Evolutionary conservation across 768 basidiomycete species (phyloP), one percentile per base, ranked within the genome.

Genomic region (Rhodotorula babjevae): DNA sequence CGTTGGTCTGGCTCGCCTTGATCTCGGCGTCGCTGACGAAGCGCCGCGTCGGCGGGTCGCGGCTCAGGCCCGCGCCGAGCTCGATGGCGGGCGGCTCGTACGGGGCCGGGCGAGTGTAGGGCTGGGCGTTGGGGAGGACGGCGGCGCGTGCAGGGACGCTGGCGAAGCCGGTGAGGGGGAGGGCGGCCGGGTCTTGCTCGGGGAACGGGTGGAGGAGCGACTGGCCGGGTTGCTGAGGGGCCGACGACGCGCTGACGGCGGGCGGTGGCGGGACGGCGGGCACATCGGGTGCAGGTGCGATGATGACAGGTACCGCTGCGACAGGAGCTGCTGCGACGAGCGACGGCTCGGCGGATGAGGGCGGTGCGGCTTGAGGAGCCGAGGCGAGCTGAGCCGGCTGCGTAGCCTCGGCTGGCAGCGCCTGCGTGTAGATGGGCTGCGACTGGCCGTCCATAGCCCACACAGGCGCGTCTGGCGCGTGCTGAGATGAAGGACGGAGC

Each of bases 111-210:
- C n/a, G 52, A 0, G 62, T 63, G 66, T 72, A 72, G 25, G 66
- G 66, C 47, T 60, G 57, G 5, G 71, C 62, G n/a, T 72, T 68
- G 12, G 71, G 47, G 0, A 72, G 27, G 25, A 59, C 71, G 33
- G 71, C 71, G 4, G 66, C 66, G 27, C 63, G 62, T 7, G 71
- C 63, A 23, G 71, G 62, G 33, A 72, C 56, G 6, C 66, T 68
- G 2, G 57, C 58, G 58, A 72, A 72, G 16, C 71, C 71, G 31
- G 57, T 68, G 56, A 72, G 63, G 27, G 71, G 71, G 27, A 60
- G 40, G 21, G 57, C 62, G 57, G 46, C 27, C 27, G 71, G 62
- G 52, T 52, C 52, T 42, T 68, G 66, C 50, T 72, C 71, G 9
- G 71, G 71, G 58, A 72, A 72, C 2, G 71, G 71, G 14, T 42